phyloP scores from a whole-genome alignment of 140 eudicot genomes.

The Bidens hawaiensis region DNA sequence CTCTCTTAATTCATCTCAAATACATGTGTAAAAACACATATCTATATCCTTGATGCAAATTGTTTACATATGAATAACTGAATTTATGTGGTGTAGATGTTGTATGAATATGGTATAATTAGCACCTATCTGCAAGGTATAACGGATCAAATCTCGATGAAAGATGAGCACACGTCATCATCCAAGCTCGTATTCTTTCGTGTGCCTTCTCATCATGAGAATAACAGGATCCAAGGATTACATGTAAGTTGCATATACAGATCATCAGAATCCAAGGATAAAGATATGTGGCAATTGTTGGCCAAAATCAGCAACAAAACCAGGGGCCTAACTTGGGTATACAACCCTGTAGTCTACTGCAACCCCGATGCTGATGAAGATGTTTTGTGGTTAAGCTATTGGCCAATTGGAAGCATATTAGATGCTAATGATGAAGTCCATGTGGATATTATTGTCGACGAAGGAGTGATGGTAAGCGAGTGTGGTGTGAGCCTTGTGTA shows the following conservation, averaged over 20 bases:
- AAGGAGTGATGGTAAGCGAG: not conserved
- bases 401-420: slow-evolving; percentile 26
- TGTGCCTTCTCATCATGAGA: slow-evolving; percentile 3
- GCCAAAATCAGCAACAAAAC: slow-evolving; percentile 10
- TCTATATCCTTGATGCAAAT: not conserved
- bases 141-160: not conserved
- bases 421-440: slow-evolving; percentile 20
- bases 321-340: slow-evolving; percentile 24
- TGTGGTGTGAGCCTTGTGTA: slow-evolving; percentile 18
- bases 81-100: not conserved
- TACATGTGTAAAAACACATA: not conserved
- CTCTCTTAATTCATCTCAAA: not conserved
- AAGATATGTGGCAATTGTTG: not conserved
- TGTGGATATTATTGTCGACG: not conserved
- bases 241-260: not conserved
- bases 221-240: slow-evolving; percentile 5
- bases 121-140: slow-evolving; percentile 25
- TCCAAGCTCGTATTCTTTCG: not conserved
- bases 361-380: slow-evolving; percentile 15
- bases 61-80: not conserved
- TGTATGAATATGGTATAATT: slow-evolving; percentile 30
- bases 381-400: slow-evolving; percentile 31
- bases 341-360: slow-evolving; percentile 21
- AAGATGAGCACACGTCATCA: not conserved
- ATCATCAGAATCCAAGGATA: not conserved